Conservation (phyloP, 1,284 basidiomycete genomes). For the Anthracocystis walkeri region DNA sequence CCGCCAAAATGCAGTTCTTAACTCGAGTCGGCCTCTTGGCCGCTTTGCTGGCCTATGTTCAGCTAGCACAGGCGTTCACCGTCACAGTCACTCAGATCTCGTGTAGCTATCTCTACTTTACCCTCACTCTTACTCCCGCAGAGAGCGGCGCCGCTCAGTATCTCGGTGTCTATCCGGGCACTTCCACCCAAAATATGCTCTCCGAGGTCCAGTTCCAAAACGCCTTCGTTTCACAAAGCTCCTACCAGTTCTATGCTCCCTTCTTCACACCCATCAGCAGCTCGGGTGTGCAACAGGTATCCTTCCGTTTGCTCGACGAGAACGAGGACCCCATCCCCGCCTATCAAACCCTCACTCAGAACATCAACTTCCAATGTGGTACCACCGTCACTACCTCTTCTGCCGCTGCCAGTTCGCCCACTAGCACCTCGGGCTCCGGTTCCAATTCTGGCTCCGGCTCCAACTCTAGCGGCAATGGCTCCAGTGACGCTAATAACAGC, state of each 20-base stretch:
- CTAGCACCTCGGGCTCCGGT: slow-evolving; percentile 7
- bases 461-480: slow-evolving; percentile 8
- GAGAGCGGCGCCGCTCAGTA: slow-evolving; percentile 17
- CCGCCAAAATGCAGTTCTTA: slow-evolving; percentile 19
- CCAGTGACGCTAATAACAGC: slow-evolving; percentile 12
- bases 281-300: slow-evolving; percentile 27
- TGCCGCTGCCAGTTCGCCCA: slow-evolving; percentile 16
- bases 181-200: slow-evolving; percentile 13
- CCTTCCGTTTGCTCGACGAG: slow-evolving; percentile 35
- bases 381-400: slow-evolving; percentile 29
- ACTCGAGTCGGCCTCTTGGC: slow-evolving; percentile 22
- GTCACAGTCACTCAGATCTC: slow-evolving; percentile 35
- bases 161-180: slow-evolving; percentile 24
- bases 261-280: slow-evolving; percentile 27
- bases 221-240: slow-evolving; percentile 18
- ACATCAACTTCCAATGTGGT: slow-evolving; percentile 43
- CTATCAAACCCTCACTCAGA: slow-evolving; percentile 21
- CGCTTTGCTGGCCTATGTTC: slow-evolving; percentile 26
- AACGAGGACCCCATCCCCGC: slow-evolving; percentile 19
- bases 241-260: slow-evolving; percentile 28
- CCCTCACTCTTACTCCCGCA: slow-evolving; percentile 23
- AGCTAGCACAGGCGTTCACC: slow-evolving; percentile 18
- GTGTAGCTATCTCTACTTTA: slow-evolving; percentile 35
- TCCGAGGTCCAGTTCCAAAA: slow-evolving; percentile 26
- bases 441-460: slow-evolving; percentile 9